Evolutionary conservation across 805 yeast genomes (phyloP).

Genomic region (Tetrapisispora iriomotensis): DNA sequence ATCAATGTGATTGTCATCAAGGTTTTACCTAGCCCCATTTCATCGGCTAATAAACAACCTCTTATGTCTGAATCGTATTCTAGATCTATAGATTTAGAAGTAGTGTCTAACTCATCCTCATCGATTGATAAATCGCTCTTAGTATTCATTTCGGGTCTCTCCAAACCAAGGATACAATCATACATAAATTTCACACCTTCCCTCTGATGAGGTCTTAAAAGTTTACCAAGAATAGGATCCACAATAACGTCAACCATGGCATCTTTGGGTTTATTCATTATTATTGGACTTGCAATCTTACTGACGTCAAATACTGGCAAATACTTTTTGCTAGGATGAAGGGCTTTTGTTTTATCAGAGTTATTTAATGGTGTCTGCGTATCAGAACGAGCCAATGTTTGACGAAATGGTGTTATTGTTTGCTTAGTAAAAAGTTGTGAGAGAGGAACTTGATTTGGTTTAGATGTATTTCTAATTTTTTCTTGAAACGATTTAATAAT

Average conservation of each 20-base stretch:
- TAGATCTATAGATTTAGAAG: constrained; percentile 10
- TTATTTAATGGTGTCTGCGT: constrained; percentile 3
- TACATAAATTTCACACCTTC: constrained; percentile 79
- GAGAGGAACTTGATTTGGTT: constrained; percentile 6
- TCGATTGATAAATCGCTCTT: background rate
- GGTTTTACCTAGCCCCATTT: constrained; percentile 94
- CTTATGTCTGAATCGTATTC: constrained; percentile 23
- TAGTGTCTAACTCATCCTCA: too few species aligned
- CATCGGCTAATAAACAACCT: constrained; percentile 90
- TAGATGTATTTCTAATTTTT: background rate
- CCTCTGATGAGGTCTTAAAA: constrained; percentile 73
- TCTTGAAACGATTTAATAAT: background rate
- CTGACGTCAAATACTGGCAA: constrained; percentile 35
- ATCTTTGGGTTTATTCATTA: constrained; percentile 31
- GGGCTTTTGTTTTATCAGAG: constrained; percentile 15
- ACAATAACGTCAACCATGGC: constrained; percentile 41
- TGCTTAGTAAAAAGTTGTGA: constrained; percentile 10
- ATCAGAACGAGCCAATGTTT: constrained; percentile 10
- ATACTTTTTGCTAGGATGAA: constrained; percentile 12
- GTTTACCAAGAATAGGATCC: constrained; percentile 45
- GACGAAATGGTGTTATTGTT: constrained; percentile 10
- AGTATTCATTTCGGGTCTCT: constrained; percentile 33
- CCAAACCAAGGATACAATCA: constrained; percentile 69
- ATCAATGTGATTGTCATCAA: constrained; percentile 73
- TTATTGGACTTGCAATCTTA: constrained; percentile 30